Evolutionary conservation across 73 alveolate genomes (phyloP).

Genomic region (Effrenium voratum): DNA sequence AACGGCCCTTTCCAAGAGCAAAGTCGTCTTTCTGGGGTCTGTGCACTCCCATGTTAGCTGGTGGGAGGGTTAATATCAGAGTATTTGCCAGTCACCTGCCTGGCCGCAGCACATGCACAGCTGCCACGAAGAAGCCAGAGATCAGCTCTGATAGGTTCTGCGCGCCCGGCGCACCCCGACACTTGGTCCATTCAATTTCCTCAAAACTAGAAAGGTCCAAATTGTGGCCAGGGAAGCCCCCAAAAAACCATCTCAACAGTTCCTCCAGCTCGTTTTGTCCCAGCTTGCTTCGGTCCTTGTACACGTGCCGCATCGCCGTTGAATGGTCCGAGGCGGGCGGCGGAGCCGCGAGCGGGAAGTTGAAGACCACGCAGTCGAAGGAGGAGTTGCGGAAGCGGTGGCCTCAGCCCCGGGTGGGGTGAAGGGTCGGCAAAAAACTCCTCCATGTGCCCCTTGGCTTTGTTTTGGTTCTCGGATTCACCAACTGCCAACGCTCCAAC

Average conservation of each 20-base stretch:
- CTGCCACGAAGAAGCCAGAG: no score
- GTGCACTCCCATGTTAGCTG: background rate
- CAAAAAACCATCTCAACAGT: no score
- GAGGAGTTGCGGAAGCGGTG: slow-evolving; percentile 18
- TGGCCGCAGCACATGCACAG: no score
- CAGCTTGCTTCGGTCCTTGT: background rate
- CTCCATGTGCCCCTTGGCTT: background rate
- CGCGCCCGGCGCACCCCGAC: no score
- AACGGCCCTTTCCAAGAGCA: no score
- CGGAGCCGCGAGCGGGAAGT: slow-evolving; percentile 42
- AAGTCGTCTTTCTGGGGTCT: no score
- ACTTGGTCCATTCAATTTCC: no score
- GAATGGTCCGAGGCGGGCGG: background rate
- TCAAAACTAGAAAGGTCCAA: no score
- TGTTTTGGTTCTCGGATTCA: background rate
- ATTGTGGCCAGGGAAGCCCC: no score
- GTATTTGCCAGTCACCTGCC: no score
- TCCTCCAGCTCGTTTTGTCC: background rate
- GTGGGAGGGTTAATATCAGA: no score
- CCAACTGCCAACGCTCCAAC: background rate
- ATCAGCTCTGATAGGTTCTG: no score
- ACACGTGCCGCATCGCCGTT: slow-evolving; percentile 16
- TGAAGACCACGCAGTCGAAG: slow-evolving; percentile 61
- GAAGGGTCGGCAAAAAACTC: background rate
- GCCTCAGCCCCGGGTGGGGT: background rate